phyloP scores from a whole-genome alignment of 768 basidiomycete species.

The Kwoniella pini region DNA sequence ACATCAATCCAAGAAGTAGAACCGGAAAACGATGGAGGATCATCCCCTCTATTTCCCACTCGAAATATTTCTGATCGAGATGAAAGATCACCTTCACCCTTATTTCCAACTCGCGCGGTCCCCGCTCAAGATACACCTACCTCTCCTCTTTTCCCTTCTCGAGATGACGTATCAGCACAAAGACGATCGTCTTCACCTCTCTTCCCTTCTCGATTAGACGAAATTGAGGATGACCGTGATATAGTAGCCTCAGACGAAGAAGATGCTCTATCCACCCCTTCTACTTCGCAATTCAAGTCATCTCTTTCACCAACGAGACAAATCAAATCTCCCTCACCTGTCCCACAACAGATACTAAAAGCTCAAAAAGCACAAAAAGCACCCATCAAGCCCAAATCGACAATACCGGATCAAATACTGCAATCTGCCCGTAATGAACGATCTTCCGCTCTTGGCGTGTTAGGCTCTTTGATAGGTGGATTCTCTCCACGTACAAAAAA shows the following conservation, averaged over 20 bases:
- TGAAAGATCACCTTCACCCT: background rate
- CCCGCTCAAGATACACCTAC: background rate
- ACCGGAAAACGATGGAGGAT: background rate
- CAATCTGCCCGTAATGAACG: conserved; percentile 14
- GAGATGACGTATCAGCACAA: background rate
- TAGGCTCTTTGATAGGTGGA: conserved; percentile 10
- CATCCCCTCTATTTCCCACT: conserved; percentile 20
- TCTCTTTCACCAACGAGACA: conserved; percentile 7
- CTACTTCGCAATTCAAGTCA: background rate
- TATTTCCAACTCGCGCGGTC: background rate
- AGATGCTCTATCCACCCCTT: background rate
- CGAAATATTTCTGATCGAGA: background rate
- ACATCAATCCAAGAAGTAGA: background rate
- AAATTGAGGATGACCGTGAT: background rate
- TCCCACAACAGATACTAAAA: background rate
- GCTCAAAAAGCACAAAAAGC: background rate
- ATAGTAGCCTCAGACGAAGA: background rate
- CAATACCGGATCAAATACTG: conserved; percentile 11
- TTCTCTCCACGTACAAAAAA: conserved; percentile 1
- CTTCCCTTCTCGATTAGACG: conserved; percentile 4
- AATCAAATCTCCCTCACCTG: background rate
- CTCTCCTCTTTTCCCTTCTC: conserved; percentile 10
- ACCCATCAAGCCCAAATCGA: background rate
- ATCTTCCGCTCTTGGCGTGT: conserved; percentile 18
- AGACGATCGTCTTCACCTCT: conserved; percentile 11